A percentile compares a stretch with the other conserved stretches of the same genome.
phyloP scores from a whole-genome alignment of 2,329 filamentous ascomycete species.

The Trichoderma sp. region DNA sequence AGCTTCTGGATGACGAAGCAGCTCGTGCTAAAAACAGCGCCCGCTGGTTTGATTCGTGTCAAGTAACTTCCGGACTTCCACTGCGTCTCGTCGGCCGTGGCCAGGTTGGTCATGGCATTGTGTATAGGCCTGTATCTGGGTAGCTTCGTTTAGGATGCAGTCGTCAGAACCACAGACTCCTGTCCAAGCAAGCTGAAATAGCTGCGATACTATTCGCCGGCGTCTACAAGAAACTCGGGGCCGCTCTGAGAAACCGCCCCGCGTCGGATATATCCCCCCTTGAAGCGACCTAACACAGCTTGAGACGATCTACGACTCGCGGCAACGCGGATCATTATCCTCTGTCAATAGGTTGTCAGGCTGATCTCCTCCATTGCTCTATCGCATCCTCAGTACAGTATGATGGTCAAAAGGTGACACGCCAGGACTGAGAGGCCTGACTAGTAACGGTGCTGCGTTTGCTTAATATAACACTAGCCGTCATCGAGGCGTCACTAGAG shows the following conservation, averaged over 20 bases:
- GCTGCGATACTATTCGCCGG: slow-evolving; percentile 9
- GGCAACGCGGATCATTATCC: slow-evolving; percentile 37
- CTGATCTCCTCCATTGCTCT: slow-evolving; percentile 42
- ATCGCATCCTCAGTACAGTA: background rate
- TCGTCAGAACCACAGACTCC: background rate
- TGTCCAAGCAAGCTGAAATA: background rate
- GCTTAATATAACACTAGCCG: background rate
- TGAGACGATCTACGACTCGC: slow-evolving; percentile 39
- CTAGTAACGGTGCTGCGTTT: slow-evolving; percentile 11
- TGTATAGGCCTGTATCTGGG: background rate
- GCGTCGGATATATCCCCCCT: slow-evolving; percentile 19
- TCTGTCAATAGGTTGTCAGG: slow-evolving; percentile 53
- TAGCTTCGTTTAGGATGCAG: background rate
- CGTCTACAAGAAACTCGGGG: slow-evolving; percentile 8
- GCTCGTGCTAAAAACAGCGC: background rate
- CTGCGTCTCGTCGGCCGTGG: background rate
- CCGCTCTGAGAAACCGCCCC: slow-evolving; percentile 22
- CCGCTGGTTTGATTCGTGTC: background rate
- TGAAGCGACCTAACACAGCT: slow-evolving; percentile 29
- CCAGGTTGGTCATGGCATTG: background rate
- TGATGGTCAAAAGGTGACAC: slow-evolving; percentile 6
- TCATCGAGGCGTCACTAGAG: slow-evolving; percentile 18
- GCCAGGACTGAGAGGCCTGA: background rate
- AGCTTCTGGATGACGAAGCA: slow-evolving; percentile 21
- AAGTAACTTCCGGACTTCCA: background rate